Evolutionary conservation across 495 filamentous ascomycete genomes (phyloP).

Genomic region (Aspergillus funiculosus): DNA sequence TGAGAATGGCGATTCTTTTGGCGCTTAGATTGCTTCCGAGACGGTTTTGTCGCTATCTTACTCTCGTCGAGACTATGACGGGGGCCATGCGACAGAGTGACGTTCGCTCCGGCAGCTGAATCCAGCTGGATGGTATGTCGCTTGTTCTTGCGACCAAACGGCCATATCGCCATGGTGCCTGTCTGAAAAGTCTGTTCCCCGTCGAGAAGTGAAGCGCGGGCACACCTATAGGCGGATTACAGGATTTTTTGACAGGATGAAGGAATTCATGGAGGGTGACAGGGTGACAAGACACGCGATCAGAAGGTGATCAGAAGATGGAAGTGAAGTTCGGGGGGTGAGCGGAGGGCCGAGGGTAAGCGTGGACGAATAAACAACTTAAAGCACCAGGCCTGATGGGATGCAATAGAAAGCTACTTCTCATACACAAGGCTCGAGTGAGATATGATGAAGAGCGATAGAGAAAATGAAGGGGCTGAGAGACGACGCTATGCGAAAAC

Average conservation of each 20-base stretch:
- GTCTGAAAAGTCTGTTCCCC: conserved; percentile 14
- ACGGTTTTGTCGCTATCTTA: conserved; percentile 34
- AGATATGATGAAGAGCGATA: too few species aligned
- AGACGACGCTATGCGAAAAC: too few species aligned
- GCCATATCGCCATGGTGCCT: conserved; percentile 67
- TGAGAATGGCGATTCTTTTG: conserved; percentile 34
- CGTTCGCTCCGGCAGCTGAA: conserved; percentile 27
- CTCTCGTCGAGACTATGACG: conserved; percentile 19
- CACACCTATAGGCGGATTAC: conserved; percentile 18
- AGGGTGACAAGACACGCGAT: conserved; percentile 13
- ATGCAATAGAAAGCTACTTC: too few species aligned
- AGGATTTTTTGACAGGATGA: conserved; percentile 16
- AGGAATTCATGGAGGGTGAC: conserved; percentile 34
- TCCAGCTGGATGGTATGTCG: conserved; percentile 44
- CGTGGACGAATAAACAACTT: conserved; percentile 1
- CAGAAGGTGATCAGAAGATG: conserved; percentile 7
- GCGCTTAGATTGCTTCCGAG: conserved; percentile 38
- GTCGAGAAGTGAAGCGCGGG: conserved; percentile 42
- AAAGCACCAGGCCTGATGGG: background rate
- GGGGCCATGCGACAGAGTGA: conserved; percentile 27
- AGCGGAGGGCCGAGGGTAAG: conserved; percentile 11
- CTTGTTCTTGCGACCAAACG: conserved; percentile 63
- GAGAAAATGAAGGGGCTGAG: too few species aligned
- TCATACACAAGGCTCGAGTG: too few species aligned
- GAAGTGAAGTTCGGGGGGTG: background rate